Percentiles rank a stretch among this genome's conserved stretches.
Conservation (phyloP, 768 basidiomycete species). For the Leccinum boreale region DNA sequence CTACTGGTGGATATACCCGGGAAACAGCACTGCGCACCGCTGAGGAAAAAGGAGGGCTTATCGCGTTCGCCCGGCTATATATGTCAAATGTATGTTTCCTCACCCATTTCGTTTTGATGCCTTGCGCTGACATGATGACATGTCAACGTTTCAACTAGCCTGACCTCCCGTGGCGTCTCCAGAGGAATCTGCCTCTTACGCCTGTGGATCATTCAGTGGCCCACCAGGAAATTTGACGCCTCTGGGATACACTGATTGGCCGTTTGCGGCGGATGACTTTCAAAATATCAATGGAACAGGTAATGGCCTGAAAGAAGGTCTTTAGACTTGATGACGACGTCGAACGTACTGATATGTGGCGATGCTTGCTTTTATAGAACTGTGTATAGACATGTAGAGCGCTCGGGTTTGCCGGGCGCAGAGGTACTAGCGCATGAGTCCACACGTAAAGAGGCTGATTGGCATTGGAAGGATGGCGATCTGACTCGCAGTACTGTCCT, state of each 20-base stretch:
- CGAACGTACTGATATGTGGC: neutral
- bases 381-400: no score
- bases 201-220: neutral
- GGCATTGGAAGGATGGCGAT: no score
- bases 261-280: neutral
- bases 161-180: neutral
- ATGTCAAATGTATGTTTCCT: neutral
- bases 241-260: neutral
- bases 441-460: no score
- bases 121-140: neutral
- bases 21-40: constrained; percentile 34
- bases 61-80: constrained; percentile 26
- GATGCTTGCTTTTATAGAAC: no score
- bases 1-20: neutral
- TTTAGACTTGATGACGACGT: neutral
- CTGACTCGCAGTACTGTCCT: no score
- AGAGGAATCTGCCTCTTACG: neutral
- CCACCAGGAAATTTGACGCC: neutral
- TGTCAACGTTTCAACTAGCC: neutral
- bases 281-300: neutral
- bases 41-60: constrained; percentile 19
- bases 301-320: neutral
- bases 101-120: neutral
- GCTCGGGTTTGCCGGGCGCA: no score
- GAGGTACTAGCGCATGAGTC: no score